A percentile compares a stretch with the other conserved stretches of the same genome.
Evolutionary conservation across 305 asterid species (phyloP).

Genomic region (Solanum hybrid): DNA sequence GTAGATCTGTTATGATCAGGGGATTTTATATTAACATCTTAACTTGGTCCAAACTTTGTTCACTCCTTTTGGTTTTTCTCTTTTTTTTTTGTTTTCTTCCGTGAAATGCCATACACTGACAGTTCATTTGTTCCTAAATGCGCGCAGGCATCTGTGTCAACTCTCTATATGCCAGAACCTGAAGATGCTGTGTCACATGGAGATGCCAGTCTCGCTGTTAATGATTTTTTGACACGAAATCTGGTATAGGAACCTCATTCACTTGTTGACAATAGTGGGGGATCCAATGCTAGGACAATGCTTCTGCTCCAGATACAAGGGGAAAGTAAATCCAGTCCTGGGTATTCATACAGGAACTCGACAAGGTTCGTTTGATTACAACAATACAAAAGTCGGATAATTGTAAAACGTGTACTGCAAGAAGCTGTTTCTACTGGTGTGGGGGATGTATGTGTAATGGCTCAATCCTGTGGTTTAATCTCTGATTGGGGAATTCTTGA

Average conservation of each 20-base stretch:
- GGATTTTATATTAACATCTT: neutral
- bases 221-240: constrained; percentile 74
- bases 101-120: neutral
- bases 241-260: constrained; percentile 15
- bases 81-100: neutral
- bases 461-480: neutral
- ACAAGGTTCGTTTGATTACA: neutral
- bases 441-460: constrained; percentile 3
- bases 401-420: neutral
- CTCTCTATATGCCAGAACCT: constrained; percentile 88
- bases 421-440: constrained; percentile 1
- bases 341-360: neutral
- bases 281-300: neutral
- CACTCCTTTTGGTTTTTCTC: neutral
- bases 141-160: constrained; percentile 59
- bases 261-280: neutral
- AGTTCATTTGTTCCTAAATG: constrained; percentile 9
- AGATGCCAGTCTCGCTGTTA: constrained; percentile 85
- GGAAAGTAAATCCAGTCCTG: neutral
- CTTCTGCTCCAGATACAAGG: neutral
- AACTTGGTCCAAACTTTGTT: neutral
- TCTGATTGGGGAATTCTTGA: neutral
- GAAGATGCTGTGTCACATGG: constrained; percentile 98
- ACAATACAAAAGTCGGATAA: neutral
- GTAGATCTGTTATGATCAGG: neutral